Percentiles rank a stretch among this genome's conserved stretches.
Evolutionary conservation across 306 rosid species (phyloP).

Genomic region (Arachis stenosperma): DNA sequence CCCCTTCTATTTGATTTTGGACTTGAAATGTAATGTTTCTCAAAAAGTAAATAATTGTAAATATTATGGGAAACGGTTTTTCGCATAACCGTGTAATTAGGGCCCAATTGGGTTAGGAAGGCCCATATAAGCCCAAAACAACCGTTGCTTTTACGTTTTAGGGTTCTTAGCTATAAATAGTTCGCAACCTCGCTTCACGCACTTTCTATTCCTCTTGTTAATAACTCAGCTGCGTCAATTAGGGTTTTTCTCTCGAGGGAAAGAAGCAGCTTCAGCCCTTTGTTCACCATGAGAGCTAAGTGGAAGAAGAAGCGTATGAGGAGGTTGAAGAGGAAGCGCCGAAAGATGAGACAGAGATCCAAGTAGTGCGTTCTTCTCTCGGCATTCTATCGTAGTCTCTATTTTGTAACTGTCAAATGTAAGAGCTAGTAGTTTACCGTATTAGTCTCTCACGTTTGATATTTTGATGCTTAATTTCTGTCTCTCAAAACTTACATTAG

Average conservation of each 20-base stretch:
- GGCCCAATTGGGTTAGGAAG: background rate
- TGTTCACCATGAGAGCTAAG: slow-evolving; percentile 72
- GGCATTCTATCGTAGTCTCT: background rate
- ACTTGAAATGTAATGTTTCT: no score
- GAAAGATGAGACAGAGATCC: slow-evolving; percentile 95
- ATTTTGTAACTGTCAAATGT: background rate
- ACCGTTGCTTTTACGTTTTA: background rate
- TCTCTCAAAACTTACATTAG: background rate
- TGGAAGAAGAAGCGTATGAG: slow-evolving; percentile 98
- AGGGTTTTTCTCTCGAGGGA: slow-evolving; percentile 11
- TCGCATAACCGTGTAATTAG: background rate
- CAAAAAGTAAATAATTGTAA: background rate
- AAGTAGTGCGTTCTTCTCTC: slow-evolving; percentile 48
- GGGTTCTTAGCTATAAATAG: slow-evolving; percentile 43
- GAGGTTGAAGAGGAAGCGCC: slow-evolving; percentile 87
- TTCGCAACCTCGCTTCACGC: background rate
- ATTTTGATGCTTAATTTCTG: slow-evolving; percentile 36
- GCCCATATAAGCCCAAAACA: slow-evolving; percentile 20
- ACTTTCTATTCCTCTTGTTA: no score
- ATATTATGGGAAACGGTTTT: background rate
- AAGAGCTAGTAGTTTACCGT: background rate
- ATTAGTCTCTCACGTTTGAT: slow-evolving; percentile 4
- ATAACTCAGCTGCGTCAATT: background rate
- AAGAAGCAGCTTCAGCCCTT: background rate
- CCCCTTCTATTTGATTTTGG: no score